Evolutionary conservation across 306 rosid genomes (phyloP), one percentile per base, ranked within the genome.

Genomic region (Betula pendula): DNA sequence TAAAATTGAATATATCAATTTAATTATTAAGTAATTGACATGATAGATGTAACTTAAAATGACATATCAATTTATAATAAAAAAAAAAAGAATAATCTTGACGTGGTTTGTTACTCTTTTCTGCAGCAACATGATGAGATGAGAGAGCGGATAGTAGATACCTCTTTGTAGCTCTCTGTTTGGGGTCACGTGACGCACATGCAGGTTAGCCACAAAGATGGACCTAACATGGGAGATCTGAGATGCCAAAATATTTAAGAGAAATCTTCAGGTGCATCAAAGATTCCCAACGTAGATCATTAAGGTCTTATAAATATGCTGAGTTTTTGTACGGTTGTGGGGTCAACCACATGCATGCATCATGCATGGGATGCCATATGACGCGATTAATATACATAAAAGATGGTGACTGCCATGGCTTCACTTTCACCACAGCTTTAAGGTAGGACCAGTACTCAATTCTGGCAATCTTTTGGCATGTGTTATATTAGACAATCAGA

Each of bases 101-200:
- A 14, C 17, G 16, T 47, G 17, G 2, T 15, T 43, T 27, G 5
- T 13, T 53, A 11, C 42, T 77, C 67, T 43, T 50, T 43, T 44
- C 68, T 47, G 56, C 56, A 14, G 38, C 49, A 60, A 15, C 12
- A 8, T 60, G 2, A n/a, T 31, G n/a, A 29, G n/a, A 40, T 38
- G n/a, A n/a, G 50, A 33, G 24, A 27, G 25, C 55, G 22, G 40
- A 3, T 35, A 3, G 3, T 33, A n/a, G 79, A 31, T 35, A 6
- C 51, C 43, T 29, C 25, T 20, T 40, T 74, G 68, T 38, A 81
- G 51, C 25, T 35, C 73, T 51, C 68, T 45, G 68, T 77, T 77
- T 70, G 56, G 2, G 27, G 68, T 71, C 84, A 78, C 80, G 59
- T 81, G 77, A 82, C 25, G 66, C 83, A 82, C 88, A 47, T 82